Conservation (phyloP, 768 basidiomycete genomes). For the Leccinum variicolor region DNA sequence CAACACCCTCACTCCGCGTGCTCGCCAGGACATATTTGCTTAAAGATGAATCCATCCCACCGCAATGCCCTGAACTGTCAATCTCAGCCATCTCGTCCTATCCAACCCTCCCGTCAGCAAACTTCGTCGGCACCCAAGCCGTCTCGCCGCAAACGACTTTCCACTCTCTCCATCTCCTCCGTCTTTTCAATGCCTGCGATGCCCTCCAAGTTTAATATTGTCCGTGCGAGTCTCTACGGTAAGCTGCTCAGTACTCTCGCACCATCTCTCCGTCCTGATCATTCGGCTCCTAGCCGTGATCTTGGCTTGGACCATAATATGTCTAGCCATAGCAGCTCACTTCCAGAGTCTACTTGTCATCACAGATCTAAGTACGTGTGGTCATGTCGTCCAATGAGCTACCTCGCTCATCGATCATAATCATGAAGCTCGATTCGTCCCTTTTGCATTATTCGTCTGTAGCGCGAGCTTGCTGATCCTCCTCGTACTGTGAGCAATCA, state of each 20-base stretch:
- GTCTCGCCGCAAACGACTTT: slow-evolving; percentile 33
- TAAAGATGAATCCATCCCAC: slow-evolving; percentile 30
- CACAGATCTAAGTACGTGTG: slow-evolving; percentile 72
- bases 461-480: slow-evolving; percentile 67
- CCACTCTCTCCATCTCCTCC: slow-evolving; percentile 27
- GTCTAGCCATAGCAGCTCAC: slow-evolving; percentile 75
- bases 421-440: slow-evolving; percentile 78
- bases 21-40: slow-evolving; percentile 15
- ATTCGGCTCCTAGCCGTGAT: slow-evolving; percentile 47
- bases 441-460: slow-evolving; percentile 81
- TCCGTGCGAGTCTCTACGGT: slow-evolving; percentile 69
- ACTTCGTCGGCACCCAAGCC: slow-evolving; percentile 26
- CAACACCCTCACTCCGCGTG: slow-evolving; percentile 31
- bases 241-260: slow-evolving; percentile 17
- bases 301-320: slow-evolving; percentile 73
- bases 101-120: slow-evolving; percentile 19
- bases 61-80: slow-evolving; percentile 23
- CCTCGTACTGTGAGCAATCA: slow-evolving; percentile 53
- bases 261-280: slow-evolving; percentile 3
- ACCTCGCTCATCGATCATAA: slow-evolving; percentile 5
- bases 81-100: slow-evolving; percentile 20
- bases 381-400: neutral
- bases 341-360: slow-evolving; percentile 68
- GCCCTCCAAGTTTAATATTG: slow-evolving; percentile 69
- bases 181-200: slow-evolving; percentile 43